A percentile compares a stretch with the other conserved stretches of the same genome.
Evolutionary conservation across 352 stramenopile species (phyloP).

Genomic region (Globisporangium alternatum): DNA sequence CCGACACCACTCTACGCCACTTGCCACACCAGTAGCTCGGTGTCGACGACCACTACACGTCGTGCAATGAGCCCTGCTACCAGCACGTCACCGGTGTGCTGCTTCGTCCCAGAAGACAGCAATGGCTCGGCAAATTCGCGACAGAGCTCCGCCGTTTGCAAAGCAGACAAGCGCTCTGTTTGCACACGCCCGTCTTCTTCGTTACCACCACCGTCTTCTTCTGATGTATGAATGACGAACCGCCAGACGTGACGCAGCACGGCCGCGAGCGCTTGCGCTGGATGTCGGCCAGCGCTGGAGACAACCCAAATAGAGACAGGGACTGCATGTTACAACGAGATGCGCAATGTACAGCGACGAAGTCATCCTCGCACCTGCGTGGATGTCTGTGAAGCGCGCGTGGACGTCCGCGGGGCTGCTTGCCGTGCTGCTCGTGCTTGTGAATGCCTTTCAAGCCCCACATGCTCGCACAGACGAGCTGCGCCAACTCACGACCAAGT

Average conservation of each 20-base stretch:
- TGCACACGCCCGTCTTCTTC: neutral
- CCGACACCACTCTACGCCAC: too few relatives aligned
- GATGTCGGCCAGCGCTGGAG: slow-evolving; percentile 48
- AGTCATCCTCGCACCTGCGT: neutral
- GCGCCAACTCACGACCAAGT: too few relatives aligned
- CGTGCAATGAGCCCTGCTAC: too few relatives aligned
- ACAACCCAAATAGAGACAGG: neutral
- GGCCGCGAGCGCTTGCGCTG: slow-evolving; percentile 49
- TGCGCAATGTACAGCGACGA: too few relatives aligned
- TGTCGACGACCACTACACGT: too few relatives aligned
- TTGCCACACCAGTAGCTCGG: too few relatives aligned
- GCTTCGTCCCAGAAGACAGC: slow-evolving; percentile 5
- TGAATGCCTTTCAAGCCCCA: too few relatives aligned
- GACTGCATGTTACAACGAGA: neutral
- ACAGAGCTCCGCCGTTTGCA: slow-evolving; percentile 21
- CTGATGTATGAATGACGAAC: neutral
- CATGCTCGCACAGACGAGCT: too few relatives aligned
- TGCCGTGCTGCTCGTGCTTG: too few relatives aligned
- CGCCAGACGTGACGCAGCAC: slow-evolving; percentile 35
- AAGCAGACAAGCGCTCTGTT: slow-evolving; percentile 8
- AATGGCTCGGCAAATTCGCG: slow-evolving; percentile 24
- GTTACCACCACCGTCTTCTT: slow-evolving; percentile 4
- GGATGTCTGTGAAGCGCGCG: slow-evolving; percentile 8
- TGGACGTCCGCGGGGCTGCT: neutral
- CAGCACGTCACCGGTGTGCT: too few relatives aligned